These are phyloP conservation scores for Trichoderma erinaceum DNA, from an alignment of 495 filamentous ascomycete species.

Conservation along the genomic window DNA sequence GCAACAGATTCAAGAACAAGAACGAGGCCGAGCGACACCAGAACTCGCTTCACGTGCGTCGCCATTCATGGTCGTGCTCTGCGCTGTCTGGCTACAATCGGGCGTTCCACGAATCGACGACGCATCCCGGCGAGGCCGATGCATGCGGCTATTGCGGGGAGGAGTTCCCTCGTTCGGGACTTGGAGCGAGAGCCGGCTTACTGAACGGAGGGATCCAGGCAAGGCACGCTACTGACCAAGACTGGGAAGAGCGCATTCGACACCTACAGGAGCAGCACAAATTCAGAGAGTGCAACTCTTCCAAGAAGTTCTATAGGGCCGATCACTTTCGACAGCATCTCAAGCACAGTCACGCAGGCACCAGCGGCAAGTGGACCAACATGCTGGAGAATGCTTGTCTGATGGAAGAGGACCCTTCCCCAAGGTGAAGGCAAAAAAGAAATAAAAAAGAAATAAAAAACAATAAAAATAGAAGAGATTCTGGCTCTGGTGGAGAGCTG, in stretches of 20 bases:
- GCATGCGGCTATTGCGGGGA: constrained; percentile 94
- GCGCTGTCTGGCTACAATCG: constrained; percentile 69
- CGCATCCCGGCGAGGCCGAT: constrained; percentile 55
- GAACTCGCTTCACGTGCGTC: constrained; percentile 89
- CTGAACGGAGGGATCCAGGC: constrained; percentile 23
- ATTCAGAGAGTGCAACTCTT: constrained; percentile 95
- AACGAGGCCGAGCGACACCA: constrained; percentile 98
- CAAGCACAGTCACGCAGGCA: constrained; percentile 95
- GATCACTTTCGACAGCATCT: constrained; percentile 98
- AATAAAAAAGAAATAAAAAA: not conserved
- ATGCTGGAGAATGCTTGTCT: constrained; percentile 95
- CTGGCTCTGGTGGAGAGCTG: not conserved
- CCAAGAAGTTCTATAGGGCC: constrained; percentile 96
- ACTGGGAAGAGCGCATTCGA: constrained; percentile 79
- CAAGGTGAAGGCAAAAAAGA: constrained; percentile 7
- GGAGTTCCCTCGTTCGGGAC: constrained; percentile 68
- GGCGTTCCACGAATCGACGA: constrained; percentile 77
- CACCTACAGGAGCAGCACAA: constrained; percentile 91
- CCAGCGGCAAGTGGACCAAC: constrained; percentile 98
- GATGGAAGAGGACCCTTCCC: constrained; percentile 66
- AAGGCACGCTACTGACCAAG: constrained; percentile 41
- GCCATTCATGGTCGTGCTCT: constrained; percentile 97
- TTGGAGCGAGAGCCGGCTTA: not conserved
- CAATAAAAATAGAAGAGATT: not conserved
- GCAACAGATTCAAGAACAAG: constrained; percentile 98